Conservation (phyloP, 1,284 basidiomycete species). For the Malassezia obtusa region DNA sequence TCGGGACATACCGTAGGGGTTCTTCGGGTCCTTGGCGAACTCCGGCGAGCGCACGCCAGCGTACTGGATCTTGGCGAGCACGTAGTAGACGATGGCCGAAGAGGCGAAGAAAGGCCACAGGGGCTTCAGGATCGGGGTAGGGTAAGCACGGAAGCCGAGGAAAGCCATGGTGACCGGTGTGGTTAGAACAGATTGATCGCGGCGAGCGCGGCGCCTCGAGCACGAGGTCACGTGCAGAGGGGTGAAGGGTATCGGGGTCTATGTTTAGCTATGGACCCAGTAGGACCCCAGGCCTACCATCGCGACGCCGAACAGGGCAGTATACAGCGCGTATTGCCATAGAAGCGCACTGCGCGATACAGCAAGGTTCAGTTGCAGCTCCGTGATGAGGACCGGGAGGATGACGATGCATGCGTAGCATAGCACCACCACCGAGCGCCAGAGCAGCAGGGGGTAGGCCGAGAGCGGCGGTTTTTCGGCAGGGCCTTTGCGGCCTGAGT, state of each 20-base stretch:
- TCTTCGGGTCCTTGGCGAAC: conserved; percentile 43
- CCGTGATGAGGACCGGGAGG: conserved; percentile 43
- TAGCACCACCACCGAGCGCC: conserved; percentile 32
- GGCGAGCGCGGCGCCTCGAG: neutral
- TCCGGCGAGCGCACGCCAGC: conserved; percentile 33
- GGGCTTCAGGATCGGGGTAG: conserved; percentile 43
- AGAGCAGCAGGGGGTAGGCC: conserved; percentile 31
- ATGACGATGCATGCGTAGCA: conserved; percentile 44
- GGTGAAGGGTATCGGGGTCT: conserved; percentile 14
- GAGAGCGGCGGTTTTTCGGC: conserved; percentile 15
- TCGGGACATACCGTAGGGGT: conserved; percentile 36
- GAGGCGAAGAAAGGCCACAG: conserved; percentile 44
- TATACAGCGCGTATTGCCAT: neutral
- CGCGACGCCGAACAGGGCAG: neutral
- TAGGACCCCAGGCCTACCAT: neutral
- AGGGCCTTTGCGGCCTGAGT: conserved; percentile 43
- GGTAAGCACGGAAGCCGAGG: conserved; percentile 44
- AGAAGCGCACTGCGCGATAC: neutral
- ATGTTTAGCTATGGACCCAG: neutral
- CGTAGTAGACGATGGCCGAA: conserved; percentile 37
- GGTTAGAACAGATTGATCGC: neutral
- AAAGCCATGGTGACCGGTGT: conserved; percentile 26
- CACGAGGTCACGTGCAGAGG: conserved; percentile 13
- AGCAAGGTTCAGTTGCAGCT: conserved; percentile 12
- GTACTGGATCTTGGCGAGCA: conserved; percentile 38